phyloP scores from a whole-genome alignment of 2,329 filamentous ascomycete genomes.

The Ceratocystis albifundus region DNA sequence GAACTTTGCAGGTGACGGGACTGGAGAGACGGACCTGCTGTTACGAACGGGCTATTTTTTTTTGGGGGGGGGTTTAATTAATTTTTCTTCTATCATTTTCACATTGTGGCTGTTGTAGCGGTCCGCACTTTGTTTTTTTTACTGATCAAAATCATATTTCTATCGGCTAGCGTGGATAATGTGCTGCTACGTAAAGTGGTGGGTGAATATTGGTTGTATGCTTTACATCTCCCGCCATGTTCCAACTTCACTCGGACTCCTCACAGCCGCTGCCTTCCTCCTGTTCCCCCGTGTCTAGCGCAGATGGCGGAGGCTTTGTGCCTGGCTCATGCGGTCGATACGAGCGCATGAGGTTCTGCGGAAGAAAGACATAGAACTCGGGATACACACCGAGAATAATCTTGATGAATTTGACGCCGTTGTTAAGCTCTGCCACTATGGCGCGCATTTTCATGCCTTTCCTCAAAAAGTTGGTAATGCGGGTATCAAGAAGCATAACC shows the following conservation, averaged over 20 bases:
- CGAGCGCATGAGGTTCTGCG: slow-evolving; percentile 56
- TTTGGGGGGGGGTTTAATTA: too few relatives aligned
- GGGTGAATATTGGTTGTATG: too few relatives aligned
- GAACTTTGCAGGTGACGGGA: neutral
- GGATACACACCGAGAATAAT: slow-evolving; percentile 43
- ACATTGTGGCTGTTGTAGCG: neutral
- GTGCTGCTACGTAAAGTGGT: neutral
- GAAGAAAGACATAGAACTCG: slow-evolving; percentile 52
- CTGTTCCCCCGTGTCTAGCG: slow-evolving; percentile 24
- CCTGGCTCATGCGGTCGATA: slow-evolving; percentile 48
- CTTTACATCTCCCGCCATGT: too few relatives aligned
- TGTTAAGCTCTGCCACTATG: slow-evolving; percentile 45
- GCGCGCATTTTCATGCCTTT: slow-evolving; percentile 53
- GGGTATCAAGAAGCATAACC: slow-evolving; percentile 57
- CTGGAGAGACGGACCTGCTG: too few relatives aligned
- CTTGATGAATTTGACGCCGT: slow-evolving; percentile 56
- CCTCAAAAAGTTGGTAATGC: slow-evolving; percentile 41
- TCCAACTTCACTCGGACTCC: neutral
- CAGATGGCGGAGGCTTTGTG: slow-evolving; percentile 38
- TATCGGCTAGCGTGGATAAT: neutral
- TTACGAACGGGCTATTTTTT: too few relatives aligned
- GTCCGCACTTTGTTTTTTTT: neutral
- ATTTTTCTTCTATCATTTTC: neutral
- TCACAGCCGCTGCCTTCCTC: neutral
- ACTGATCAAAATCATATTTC: neutral